phyloP scores from a whole-genome alignment of 805 yeast genomes.

The Allodekkera sacchari region DNA sequence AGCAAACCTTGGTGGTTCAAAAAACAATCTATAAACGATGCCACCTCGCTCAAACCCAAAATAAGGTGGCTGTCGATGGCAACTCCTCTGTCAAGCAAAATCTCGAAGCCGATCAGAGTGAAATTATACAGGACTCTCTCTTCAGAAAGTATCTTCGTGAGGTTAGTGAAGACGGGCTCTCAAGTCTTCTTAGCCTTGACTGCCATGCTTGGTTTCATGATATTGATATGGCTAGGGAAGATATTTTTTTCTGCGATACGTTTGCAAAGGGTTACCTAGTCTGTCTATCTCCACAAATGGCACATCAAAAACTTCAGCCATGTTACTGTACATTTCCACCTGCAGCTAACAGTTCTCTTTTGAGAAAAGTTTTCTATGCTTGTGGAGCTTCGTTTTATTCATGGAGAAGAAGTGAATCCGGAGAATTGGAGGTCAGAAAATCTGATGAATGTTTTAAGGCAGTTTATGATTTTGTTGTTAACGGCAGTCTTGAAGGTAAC shows the following conservation, averaged over 20 bases:
- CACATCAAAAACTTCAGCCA: constrained; percentile 33
- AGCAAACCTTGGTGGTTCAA: not conserved
- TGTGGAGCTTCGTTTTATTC: constrained; percentile 34
- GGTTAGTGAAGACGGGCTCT: constrained; percentile 4
- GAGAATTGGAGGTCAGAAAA: constrained; percentile 16
- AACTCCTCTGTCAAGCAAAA: not conserved
- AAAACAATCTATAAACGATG: not conserved
- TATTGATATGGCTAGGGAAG: constrained; percentile 10
- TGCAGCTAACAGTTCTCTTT: constrained; percentile 20
- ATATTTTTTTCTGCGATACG: constrained; percentile 22
- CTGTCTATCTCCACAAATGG: constrained; percentile 32
- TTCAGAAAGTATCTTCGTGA: constrained; percentile 15
- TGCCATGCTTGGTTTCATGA: constrained; percentile 11
- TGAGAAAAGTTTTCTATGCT: constrained; percentile 28
- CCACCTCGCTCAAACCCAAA: not conserved
- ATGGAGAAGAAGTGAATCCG: constrained; percentile 23
- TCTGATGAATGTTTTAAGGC: constrained; percentile 15
- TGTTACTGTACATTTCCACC: constrained; percentile 32
- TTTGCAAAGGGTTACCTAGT: constrained; percentile 34
- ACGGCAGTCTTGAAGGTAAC: constrained; percentile 19
- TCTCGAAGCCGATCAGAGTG: constrained; percentile 1
- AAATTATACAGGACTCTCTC: constrained; percentile 14
- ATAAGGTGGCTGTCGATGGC: not conserved
- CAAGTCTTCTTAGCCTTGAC: constrained; percentile 8
- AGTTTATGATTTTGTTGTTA: constrained; percentile 15